Evolutionary conservation across 1,284 basidiomycete genomes (phyloP).

Genomic region (Tranzscheliella williamsii): DNA sequence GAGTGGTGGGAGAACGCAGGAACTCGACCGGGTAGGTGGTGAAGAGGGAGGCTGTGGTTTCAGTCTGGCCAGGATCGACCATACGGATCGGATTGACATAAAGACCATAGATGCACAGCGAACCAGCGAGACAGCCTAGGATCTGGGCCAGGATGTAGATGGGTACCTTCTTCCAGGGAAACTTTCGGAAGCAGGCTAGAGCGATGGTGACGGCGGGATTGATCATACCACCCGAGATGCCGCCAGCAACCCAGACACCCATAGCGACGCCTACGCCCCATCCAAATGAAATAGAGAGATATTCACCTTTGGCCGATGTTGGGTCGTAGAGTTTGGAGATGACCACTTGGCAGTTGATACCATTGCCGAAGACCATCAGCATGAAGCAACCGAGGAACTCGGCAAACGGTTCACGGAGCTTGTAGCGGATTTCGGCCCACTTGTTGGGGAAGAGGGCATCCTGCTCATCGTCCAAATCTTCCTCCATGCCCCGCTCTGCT

Average conservation of each 20-base stretch:
- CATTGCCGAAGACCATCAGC: conserved; percentile 52
- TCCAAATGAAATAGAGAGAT: conserved; percentile 47
- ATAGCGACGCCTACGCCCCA: conserved; percentile 55
- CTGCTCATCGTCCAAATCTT: conserved; percentile 10
- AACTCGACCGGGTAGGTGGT: conserved; percentile 67
- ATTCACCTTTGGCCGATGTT: conserved; percentile 30
- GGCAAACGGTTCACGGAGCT: conserved; percentile 47
- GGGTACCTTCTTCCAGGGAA: conserved; percentile 80
- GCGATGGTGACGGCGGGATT: conserved; percentile 66
- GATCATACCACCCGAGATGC: conserved; percentile 49
- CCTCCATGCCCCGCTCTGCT: conserved; percentile 14
- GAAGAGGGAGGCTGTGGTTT: conserved; percentile 70
- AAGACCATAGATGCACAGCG: conserved; percentile 73
- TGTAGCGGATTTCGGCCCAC: conserved; percentile 44
- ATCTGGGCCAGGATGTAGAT: conserved; percentile 73
- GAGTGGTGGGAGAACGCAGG: conserved; percentile 29
- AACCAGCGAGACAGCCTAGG: conserved; percentile 72
- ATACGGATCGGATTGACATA: conserved; percentile 74
- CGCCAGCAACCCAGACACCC: conserved; percentile 51
- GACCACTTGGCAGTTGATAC: conserved; percentile 53
- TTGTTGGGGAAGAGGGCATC: conserved; percentile 45
- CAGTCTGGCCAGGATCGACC: conserved; percentile 46
- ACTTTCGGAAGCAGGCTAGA: conserved; percentile 71
- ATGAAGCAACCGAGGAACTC: conserved; percentile 49
- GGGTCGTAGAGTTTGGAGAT: conserved; percentile 37